These are phyloP conservation scores for Arxiozyma heterogenica DNA, from an alignment of 1,139 yeast species.

Conservation along the genomic window DNA sequence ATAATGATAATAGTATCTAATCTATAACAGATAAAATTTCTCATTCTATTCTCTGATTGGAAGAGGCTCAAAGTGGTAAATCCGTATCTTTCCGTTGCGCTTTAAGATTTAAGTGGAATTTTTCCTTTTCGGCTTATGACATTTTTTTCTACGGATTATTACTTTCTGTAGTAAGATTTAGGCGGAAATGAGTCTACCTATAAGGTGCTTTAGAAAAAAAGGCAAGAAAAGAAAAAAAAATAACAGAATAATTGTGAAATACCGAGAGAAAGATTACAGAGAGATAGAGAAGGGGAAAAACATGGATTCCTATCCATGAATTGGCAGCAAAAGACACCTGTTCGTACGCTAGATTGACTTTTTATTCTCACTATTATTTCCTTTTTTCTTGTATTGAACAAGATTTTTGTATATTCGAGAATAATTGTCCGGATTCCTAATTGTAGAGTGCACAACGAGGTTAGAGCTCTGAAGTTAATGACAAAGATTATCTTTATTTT, in stretches of 20 bases:
- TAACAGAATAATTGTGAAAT: no score
- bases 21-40: no score
- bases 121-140: background rate
- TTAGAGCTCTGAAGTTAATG: no score
- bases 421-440: no score
- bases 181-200: background rate
- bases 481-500: background rate
- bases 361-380: no score
- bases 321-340: background rate
- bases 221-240: no score
- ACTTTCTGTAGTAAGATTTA: background rate
- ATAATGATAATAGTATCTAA: background rate
- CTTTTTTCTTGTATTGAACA: no score
- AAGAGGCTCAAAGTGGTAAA: background rate
- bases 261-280: background rate
- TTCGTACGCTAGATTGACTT: background rate
- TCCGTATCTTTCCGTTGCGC: background rate
- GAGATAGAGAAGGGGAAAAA: background rate
- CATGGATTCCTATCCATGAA: no score
- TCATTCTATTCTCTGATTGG: background rate
- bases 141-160: background rate
- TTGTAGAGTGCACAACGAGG: no score
- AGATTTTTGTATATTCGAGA: no score
- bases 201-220: background rate
- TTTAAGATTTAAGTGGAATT: background rate